These are phyloP conservation scores for Aspergillus sp. DNA, from an alignment of 2,329 filamentous ascomycete species.

Conservation along the genomic window DNA sequence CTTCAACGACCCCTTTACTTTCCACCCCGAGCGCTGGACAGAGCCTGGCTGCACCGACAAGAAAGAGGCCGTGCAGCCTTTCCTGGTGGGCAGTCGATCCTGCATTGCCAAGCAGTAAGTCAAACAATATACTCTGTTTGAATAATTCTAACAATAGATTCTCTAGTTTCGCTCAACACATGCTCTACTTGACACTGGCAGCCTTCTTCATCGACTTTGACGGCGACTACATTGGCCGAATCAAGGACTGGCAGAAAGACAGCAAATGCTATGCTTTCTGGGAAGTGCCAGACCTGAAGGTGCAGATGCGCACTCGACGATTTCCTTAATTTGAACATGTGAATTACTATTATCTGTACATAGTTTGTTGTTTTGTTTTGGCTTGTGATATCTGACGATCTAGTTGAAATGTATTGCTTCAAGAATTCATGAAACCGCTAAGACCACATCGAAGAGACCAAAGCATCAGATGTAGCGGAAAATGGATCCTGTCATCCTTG, in stretches of 20 bases:
- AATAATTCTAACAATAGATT: no score
- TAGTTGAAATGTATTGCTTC: no score
- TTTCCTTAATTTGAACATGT: no score
- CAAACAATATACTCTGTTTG: no score
- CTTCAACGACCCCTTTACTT: slow-evolving; percentile 22
- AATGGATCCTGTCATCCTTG: no score
- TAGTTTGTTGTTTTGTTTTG: no score
- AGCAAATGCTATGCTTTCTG: slow-evolving; percentile 22
- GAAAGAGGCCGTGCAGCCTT: slow-evolving; percentile 19
- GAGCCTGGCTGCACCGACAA: slow-evolving; percentile 14
- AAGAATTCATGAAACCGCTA: no score
- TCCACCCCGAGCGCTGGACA: slow-evolving; percentile 31
- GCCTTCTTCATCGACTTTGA: slow-evolving; percentile 21
- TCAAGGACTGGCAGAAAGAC: slow-evolving; percentile 18
- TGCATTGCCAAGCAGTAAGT: slow-evolving; percentile 18
- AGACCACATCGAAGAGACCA: no score
- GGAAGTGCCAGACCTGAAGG: slow-evolving; percentile 18
- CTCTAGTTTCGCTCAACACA: slow-evolving; percentile 17
- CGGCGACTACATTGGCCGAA: slow-evolving; percentile 15
- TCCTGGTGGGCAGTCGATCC: slow-evolving; percentile 19
- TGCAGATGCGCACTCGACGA: slow-evolving; percentile 8
- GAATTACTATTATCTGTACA: no score
- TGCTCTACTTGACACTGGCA: slow-evolving; percentile 18
- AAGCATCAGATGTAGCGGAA: no score
- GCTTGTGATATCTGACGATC: no score